Evolutionary conservation across 768 basidiomycete species (phyloP), one percentile per base, ranked within the genome.

Genomic region (Gloeopeniophorella convolvens): DNA sequence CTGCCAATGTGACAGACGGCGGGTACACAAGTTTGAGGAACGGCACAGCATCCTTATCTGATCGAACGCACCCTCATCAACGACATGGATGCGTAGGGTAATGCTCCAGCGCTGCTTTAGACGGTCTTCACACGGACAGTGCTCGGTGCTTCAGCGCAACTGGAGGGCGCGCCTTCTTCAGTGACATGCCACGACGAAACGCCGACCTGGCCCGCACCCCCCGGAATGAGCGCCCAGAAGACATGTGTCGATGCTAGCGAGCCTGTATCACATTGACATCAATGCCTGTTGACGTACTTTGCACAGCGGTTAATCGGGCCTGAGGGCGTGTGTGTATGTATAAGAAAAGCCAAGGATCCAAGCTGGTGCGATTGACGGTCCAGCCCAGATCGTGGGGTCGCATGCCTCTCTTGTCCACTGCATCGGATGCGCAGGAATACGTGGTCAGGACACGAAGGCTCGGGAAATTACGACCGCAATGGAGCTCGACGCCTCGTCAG

Each of bases 351-450:
- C 5, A 18, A 13, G 35, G 3, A 36, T 9, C 31, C 26, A 6
- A 21, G 13, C 16, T 42, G 26, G 48, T 28, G 43, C 40, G 21
- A 33, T 27, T 3, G 26, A 26, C 28, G 16, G 16, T 32, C 33
- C 20, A 35, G 35, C 51, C 51, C 45, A 23, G 40, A 11, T 15
- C 13, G 39, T 24, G 45, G 41, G 18, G 45, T 37, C 32, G 34
- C 41, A 15, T 35, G 39, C 32, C 35, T 39, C 16, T 20, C 27
- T 23, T 27, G 21, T 28, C 15, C 28, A 24, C 45, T 35, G 31
- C 34, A 31, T 47, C 45, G 45, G 45, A 53, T 53, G 51, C 46
- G 51, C 30, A 48, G 52, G 42, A n/a, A 54, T 6, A 37, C 52
- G 42, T 54, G 52, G 52, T 42, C 52, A 27, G 30, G 31, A 32